Conservation (phyloP, 257 asterid species). For the Ehretia macrophylla region DNA sequence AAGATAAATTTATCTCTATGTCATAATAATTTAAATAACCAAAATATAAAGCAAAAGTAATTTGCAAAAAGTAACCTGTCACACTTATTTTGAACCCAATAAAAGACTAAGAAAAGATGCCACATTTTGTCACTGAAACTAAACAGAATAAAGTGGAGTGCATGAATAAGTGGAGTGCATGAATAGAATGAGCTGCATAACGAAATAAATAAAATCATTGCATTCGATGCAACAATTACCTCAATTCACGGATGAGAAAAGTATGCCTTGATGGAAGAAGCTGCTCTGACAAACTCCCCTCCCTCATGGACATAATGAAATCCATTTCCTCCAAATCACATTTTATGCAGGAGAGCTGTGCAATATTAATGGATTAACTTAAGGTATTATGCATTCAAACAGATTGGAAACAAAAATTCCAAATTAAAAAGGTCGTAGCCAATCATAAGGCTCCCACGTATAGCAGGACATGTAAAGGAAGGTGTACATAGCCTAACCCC, state of each 20-base stretch:
- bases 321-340: constrained; percentile 95
- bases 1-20: too few relatives aligned
- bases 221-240: constrained; percentile 38
- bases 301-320: constrained; percentile 81
- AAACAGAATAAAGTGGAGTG: background rate
- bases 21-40: too few relatives aligned
- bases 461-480: too few relatives aligned
- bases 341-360: constrained; percentile 76
- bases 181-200: background rate
- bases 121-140: background rate
- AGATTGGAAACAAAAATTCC: background rate
- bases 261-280: constrained; percentile 89
- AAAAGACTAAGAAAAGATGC: too few relatives aligned
- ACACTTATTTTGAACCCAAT: too few relatives aligned
- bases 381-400: background rate
- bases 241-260: constrained; percentile 78
- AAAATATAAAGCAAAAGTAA: too few relatives aligned
- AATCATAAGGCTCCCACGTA: too few relatives aligned
- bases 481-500: too few relatives aligned
- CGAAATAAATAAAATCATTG: background rate
- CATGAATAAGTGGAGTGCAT: background rate
- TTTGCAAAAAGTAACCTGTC: too few relatives aligned
- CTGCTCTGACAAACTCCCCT: constrained; percentile 84
- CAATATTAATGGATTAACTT: constrained; percentile 15
- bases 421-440: background rate